phyloP scores from a whole-genome alignment of 148 eudicot genomes.

The Camellia sinensis region DNA sequence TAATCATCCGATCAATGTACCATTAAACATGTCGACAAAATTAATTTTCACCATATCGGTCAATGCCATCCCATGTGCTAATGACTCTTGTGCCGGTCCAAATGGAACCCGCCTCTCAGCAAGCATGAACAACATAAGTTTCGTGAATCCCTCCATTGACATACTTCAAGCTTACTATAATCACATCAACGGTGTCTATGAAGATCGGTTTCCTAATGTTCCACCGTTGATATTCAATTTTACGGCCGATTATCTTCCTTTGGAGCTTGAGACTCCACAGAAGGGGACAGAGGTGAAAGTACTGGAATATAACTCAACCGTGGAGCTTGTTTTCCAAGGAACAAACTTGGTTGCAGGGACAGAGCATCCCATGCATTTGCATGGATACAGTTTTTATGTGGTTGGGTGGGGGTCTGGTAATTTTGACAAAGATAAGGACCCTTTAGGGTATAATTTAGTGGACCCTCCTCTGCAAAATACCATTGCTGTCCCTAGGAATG shows the following conservation, averaged over 20 bases:
- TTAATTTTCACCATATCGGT: conserved; percentile 14
- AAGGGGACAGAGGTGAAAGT: conserved; percentile 11
- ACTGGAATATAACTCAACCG: conserved; percentile 7
- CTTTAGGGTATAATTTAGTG: conserved; percentile 16
- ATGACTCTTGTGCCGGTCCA: conserved; percentile 14
- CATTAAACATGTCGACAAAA: conserved; percentile 5
- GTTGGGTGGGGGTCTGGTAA: conserved; percentile 26
- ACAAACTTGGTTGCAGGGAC: conserved; percentile 21
- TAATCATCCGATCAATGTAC: conserved; percentile 10
- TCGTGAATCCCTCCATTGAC: conserved; percentile 11
- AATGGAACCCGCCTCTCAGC: conserved; percentile 12
- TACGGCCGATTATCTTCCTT: conserved; percentile 9
- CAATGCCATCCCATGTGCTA: conserved; percentile 15
- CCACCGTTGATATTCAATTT: conserved; percentile 20
- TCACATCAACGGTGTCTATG: conserved; percentile 19
- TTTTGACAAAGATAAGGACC: conserved; percentile 23
- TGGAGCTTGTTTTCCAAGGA: conserved; percentile 24
- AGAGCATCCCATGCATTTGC: conserved; percentile 27
- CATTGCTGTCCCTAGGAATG: conserved; percentile 24
- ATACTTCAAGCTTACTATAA: conserved; percentile 25
- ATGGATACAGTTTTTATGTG: conserved; percentile 25
- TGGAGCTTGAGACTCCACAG: not conserved
- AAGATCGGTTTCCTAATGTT: conserved; percentile 8
- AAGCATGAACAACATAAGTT: conserved; percentile 24
- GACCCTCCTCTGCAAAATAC: conserved; percentile 25